Evolutionary conservation across 352 stramenopile species (phyloP), one percentile per base, ranked within the genome.

Genomic region (Aphanomyces stellatus): DNA sequence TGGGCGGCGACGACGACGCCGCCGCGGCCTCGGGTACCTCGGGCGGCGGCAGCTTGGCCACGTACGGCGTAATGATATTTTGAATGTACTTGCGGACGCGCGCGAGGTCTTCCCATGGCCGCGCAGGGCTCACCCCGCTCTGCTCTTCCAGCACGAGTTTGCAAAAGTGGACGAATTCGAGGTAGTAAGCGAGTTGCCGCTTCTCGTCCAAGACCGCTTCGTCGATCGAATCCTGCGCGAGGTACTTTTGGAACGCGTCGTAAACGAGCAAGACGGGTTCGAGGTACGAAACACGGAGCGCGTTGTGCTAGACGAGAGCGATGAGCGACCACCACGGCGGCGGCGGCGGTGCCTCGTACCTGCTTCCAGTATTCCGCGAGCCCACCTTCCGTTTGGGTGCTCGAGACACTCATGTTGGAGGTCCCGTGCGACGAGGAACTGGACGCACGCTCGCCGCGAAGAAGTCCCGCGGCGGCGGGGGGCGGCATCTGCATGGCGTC

Each of bases 21-120:
- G 49, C 11, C 33, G 25, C 6, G 19, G n/a, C 19, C 11, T 15
- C 17, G 11, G 46, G 22, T 3, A 33, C 28, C 10, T 43, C 41
- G 5, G 5, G 17, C 19, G 60, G 48, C 19, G 60, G n/a, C 2
- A 67, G n/a, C 34, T 67, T 67, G 40, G 60, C 48, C 46, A 67
- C 42, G 27, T 67, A 67, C 1, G 60, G 60, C 43, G 34, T 22
- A 22, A 67, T 41, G 0, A 67, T 53, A 17, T 57, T 43, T 13
- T 49, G 48, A 46, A 67, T 67, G 34, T 67, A 67, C 49, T 67
- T 67, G 10, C 60, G 60, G 15, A 67, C 60, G n/a, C 60, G 60
- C 33, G 60, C 60, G 8, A 67, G 35, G n/a, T 67, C 60, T 56
- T 67, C 60, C 60, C 60, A 67, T 4, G 60, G 15, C 11, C 60